These are phyloP conservation scores for Capsicum pubescens DNA, from an alignment of 257 asterid species.

Conservation along the genomic window DNA sequence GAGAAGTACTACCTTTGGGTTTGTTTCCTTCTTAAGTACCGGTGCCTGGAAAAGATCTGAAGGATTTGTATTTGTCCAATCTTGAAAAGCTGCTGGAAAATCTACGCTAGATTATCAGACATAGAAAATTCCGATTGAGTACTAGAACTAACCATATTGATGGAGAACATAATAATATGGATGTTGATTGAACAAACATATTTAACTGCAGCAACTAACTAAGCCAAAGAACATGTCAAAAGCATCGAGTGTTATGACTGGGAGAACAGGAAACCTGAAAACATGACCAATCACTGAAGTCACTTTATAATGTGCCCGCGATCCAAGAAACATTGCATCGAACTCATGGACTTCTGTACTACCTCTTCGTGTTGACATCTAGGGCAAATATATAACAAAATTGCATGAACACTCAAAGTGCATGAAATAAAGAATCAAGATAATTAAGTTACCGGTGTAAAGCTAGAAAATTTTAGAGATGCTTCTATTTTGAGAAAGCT, in stretches of 20 bases:
- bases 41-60: slow-evolving; percentile 87
- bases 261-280: slow-evolving; percentile 66
- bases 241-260: not conserved
- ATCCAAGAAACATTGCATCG: slow-evolving; percentile 78
- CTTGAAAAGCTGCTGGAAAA: slow-evolving; percentile 82
- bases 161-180: not conserved
- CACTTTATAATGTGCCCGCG: slow-evolving; percentile 68
- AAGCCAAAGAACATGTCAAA: slow-evolving; percentile 20
- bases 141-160: not conserved
- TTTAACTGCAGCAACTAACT: slow-evolving; percentile 29
- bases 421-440: slow-evolving; percentile 8
- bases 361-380: slow-evolving; percentile 87
- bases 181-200: slow-evolving; percentile 10
- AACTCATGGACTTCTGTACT: slow-evolving; percentile 90
- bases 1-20: slow-evolving; percentile 62
- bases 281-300: slow-evolving; percentile 97
- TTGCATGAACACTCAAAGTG: not conserved
- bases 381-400: slow-evolving; percentile 38
- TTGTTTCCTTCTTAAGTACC: slow-evolving; percentile 68
- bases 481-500: not conserved
- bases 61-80: slow-evolving; percentile 86
- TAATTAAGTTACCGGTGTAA: not conserved
- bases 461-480: not conserved
- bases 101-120: slow-evolving; percentile 69
- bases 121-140: slow-evolving; percentile 35